Evolutionary conservation across 2,329 filamentous ascomycete species (phyloP).

Genomic region (Calonectria pseudoreteaudii): DNA sequence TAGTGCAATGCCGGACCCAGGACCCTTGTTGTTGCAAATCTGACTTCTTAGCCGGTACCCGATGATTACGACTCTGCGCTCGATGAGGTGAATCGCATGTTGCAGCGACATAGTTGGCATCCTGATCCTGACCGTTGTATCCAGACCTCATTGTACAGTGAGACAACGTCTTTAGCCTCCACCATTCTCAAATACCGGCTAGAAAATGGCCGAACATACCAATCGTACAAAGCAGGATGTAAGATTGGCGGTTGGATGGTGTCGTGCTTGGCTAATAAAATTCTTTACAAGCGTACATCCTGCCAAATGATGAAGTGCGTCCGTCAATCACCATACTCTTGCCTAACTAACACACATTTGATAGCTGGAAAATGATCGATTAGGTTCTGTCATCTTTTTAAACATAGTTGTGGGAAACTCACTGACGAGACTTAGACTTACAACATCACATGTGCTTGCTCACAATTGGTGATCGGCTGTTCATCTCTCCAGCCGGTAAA

Average conservation of each 20-base stretch:
- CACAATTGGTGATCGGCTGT: conserved; percentile 18
- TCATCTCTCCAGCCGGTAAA: conserved; percentile 10
- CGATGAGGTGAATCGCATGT: not conserved
- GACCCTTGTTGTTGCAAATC: not conserved
- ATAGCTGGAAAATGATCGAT: conserved; percentile 27
- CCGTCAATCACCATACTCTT: no score
- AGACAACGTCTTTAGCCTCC: conserved; percentile 12
- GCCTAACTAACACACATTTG: not conserved
- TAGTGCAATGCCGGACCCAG: not conserved
- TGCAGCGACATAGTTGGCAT: not conserved
- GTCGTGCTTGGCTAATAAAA: not conserved
- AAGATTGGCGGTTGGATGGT: not conserved
- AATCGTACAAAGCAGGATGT: conserved; percentile 27
- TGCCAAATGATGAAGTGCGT: conserved; percentile 28
- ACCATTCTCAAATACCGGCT: conserved; percentile 25
- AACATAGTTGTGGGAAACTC: not conserved
- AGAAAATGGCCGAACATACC: conserved; percentile 31
- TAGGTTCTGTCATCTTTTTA: conserved; percentile 3
- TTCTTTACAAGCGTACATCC: conserved; percentile 9
- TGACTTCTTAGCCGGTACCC: not conserved
- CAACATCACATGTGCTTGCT: conserved; percentile 29
- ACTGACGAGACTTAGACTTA: conserved; percentile 10
- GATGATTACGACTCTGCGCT: not conserved
- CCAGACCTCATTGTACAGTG: conserved; percentile 1
- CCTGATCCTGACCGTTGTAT: not conserved